These are phyloP conservation scores for Lactifluus piperatus DNA, from an alignment of 768 basidiomycete species.

Conservation along the genomic window DNA sequence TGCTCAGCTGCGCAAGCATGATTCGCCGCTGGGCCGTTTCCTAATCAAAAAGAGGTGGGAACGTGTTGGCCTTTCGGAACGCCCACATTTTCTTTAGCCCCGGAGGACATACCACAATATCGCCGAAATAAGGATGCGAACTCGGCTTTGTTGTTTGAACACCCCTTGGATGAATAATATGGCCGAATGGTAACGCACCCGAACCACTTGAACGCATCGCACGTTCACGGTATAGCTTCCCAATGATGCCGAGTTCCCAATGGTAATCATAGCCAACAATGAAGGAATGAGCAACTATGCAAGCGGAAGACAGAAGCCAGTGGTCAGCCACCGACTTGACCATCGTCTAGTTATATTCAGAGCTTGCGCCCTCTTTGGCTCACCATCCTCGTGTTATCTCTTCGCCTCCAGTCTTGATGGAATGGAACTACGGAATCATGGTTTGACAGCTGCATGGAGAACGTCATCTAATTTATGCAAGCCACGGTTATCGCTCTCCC, in stretches of 20 bases:
- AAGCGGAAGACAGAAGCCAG: background rate
- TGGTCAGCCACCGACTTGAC: background rate
- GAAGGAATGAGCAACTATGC: background rate
- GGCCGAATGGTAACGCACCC: background rate
- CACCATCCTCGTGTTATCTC: background rate
- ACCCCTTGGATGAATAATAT: background rate
- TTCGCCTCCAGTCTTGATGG: background rate
- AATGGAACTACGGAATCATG: background rate
- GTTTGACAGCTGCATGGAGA: background rate
- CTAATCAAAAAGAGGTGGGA: background rate
- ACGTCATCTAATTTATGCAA: background rate
- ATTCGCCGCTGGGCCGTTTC: constrained; percentile 12
- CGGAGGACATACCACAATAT: constrained; percentile 8
- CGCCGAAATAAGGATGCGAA: background rate
- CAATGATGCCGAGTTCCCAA: background rate
- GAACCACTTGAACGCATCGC: constrained; percentile 7
- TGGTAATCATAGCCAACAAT: background rate
- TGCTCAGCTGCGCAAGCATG: constrained; percentile 14
- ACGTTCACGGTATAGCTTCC: constrained; percentile 3
- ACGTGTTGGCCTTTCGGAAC: background rate
- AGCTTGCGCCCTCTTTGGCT: background rate
- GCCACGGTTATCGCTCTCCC: background rate
- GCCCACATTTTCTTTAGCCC: background rate
- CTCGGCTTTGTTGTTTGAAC: background rate
- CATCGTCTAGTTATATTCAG: background rate